Conservation (phyloP, 345 rosid genomes). For the Citrus hindsii region DNA sequence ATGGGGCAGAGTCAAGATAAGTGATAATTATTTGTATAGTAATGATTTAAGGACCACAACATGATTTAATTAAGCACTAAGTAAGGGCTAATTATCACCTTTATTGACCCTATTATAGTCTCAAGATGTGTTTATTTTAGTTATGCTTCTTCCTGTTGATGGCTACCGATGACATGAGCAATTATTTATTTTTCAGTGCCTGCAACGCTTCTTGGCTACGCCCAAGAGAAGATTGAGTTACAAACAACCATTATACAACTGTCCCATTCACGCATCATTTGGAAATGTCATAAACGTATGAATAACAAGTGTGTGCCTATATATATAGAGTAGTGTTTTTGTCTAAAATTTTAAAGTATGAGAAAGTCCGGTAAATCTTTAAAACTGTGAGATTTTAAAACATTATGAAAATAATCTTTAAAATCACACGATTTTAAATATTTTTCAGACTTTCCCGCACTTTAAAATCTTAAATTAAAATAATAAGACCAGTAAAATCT, state of each 20-base stretch:
- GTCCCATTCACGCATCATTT: background rate
- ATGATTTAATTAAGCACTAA: slow-evolving; percentile 12
- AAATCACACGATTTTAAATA: too few relatives aligned
- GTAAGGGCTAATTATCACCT: slow-evolving; percentile 21
- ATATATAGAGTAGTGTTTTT: too few relatives aligned
- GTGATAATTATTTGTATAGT: slow-evolving; percentile 19
- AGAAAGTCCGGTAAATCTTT: accelerated
- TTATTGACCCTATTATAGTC: slow-evolving; percentile 11
- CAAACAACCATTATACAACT: slow-evolving; percentile 10
- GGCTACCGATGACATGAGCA: slow-evolving; percentile 15
- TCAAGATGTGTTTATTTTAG: background rate
- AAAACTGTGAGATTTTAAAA: too few relatives aligned
- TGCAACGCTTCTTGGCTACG: background rate
- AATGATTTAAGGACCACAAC: slow-evolving; percentile 14
- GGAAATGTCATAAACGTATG: background rate
- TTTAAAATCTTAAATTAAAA: too few relatives aligned
- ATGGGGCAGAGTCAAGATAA: slow-evolving; percentile 4
- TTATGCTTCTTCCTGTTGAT: slow-evolving; percentile 21
- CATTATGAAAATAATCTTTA: too few relatives aligned
- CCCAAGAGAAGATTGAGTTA: background rate
- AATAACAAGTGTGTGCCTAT: too few relatives aligned
- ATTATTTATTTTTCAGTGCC: slow-evolving; percentile 12
- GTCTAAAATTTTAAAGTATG: too few relatives aligned
- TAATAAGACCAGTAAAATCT: too few relatives aligned
- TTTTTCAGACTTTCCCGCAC: accelerated